Evolutionary conservation across 371 early-diverging fungal species (phyloP).

Genomic region (Capillidium heterosporum): DNA sequence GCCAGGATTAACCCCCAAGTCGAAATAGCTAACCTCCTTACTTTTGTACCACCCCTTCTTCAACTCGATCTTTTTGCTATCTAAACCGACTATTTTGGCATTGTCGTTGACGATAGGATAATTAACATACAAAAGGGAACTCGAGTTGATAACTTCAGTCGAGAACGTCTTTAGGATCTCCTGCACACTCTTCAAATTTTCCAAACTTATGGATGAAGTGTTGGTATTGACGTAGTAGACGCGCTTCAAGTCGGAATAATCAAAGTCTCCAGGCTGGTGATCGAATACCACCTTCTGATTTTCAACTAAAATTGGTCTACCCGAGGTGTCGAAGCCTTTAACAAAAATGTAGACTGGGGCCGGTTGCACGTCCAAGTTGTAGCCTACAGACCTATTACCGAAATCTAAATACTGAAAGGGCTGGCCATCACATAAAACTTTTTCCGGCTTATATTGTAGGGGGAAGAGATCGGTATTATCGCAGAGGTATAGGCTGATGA

Average conservation of each 20-base stretch:
- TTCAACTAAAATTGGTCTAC: neutral
- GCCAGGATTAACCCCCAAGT: neutral
- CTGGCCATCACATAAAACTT: too few relatives aligned
- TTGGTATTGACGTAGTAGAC: neutral
- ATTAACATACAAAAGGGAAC: neutral
- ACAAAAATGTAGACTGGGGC: neutral
- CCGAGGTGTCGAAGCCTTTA: neutral
- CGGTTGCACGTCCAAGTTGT: neutral
- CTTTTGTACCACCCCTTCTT: neutral
- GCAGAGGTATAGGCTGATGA: too few relatives aligned
- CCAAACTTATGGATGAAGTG: neutral
- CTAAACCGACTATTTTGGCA: neutral
- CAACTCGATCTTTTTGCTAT: neutral
- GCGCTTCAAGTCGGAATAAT: neutral
- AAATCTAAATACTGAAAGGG: neutral
- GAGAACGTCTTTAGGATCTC: too few relatives aligned
- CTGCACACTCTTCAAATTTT: neutral
- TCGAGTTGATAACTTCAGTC: neutral
- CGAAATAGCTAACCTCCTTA: neutral
- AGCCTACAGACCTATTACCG: neutral
- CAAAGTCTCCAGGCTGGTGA: neutral
- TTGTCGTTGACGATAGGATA: neutral
- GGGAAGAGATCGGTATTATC: too few relatives aligned
- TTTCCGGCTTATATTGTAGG: too few relatives aligned
- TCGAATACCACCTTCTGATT: neutral